These are phyloP conservation scores for Wallacemonas sp. DNA, from an alignment of 208 protist species.

Conservation along the genomic window DNA sequence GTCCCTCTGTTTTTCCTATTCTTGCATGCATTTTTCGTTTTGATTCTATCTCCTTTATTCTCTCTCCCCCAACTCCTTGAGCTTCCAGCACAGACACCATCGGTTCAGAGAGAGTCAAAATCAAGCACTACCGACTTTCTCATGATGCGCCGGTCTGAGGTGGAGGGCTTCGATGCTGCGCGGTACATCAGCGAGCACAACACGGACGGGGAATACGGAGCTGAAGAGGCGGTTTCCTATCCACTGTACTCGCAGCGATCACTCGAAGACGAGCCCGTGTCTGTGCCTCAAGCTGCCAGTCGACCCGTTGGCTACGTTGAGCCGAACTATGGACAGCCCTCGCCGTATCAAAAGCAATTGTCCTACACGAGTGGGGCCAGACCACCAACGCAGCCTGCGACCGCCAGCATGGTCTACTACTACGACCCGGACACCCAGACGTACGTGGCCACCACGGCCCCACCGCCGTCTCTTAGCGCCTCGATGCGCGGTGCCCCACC, in stretches of 20 bases:
- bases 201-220: background rate
- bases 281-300: background rate
- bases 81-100: no score
- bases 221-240: background rate
- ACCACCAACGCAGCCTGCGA: background rate
- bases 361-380: background rate
- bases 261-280: background rate
- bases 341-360: slow-evolving; percentile 13
- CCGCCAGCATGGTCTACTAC: slow-evolving; percentile 6
- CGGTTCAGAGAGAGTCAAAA: no score
- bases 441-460: background rate
- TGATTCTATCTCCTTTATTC: background rate
- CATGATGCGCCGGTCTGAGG: slow-evolving; percentile 4
- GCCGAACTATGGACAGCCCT: slow-evolving; percentile 10
- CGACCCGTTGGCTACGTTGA: slow-evolving; percentile 16
- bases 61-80: background rate
- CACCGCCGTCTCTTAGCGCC: background rate
- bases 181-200: slow-evolving; percentile 2
- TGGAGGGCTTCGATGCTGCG: slow-evolving; percentile 5
- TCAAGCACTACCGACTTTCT: no score
- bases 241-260: background rate
- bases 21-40: background rate
- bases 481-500: background rate
- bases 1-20: no score
- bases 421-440: slow-evolving; percentile 5